Conservation (phyloP, 2,329 filamentous ascomycete species). For the Bisporella sp. region DNA sequence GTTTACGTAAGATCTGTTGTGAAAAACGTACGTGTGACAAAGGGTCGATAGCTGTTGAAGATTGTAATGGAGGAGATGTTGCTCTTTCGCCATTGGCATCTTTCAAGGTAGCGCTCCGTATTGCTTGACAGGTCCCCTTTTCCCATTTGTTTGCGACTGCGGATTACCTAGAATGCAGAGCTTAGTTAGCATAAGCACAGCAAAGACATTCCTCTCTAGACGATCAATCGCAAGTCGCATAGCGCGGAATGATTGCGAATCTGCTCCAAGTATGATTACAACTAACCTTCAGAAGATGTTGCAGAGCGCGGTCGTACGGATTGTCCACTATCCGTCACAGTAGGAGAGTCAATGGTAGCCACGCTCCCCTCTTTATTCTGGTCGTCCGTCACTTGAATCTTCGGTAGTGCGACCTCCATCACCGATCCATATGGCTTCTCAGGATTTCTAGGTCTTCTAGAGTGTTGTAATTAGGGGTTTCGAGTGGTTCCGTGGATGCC, state of each 20-base stretch:
- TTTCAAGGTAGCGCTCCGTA: constrained; percentile 20
- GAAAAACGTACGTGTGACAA: constrained; percentile 53
- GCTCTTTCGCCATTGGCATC: constrained; percentile 16
- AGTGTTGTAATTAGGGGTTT: not conserved
- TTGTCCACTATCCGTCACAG: constrained; percentile 20
- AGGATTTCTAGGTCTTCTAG: constrained; percentile 4
- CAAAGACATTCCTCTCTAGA: not conserved
- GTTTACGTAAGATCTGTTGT: too few relatives aligned
- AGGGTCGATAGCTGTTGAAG: constrained; percentile 51
- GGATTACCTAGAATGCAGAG: constrained; percentile 16
- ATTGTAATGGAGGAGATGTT: constrained; percentile 8
- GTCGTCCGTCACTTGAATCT: constrained; percentile 24
- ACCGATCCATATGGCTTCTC: constrained; percentile 19
- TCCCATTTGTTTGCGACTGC: constrained; percentile 14
- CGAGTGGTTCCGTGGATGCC: constrained; percentile 9
- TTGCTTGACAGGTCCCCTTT: constrained; percentile 20
- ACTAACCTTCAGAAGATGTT: constrained; percentile 25
- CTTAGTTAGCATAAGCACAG: constrained; percentile 19
- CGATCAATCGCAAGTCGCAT: too few relatives aligned
- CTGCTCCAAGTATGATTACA: not conserved
- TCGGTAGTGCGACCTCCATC: constrained; percentile 18
- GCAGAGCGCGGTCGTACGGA: constrained; percentile 21
- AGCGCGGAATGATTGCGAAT: not conserved
- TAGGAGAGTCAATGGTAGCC: constrained; percentile 20
- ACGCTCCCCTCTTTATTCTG: constrained; percentile 15